Base-by-base conservation (phyloP, 768 basidiomycete species). In the Scleroderma citrinum region DNA sequence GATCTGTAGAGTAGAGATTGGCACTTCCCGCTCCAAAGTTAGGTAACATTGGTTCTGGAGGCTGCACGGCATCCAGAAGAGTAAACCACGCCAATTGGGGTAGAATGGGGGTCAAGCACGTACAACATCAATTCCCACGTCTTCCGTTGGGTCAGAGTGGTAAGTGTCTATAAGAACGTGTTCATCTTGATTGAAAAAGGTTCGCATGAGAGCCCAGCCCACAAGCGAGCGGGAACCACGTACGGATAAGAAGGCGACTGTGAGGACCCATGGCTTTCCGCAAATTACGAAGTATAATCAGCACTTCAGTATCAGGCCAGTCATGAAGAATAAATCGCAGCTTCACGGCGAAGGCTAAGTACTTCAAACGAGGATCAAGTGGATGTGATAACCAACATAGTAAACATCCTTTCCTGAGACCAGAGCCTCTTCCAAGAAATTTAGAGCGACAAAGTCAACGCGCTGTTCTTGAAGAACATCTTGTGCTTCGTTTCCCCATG, bases 11-110 rank as follows among this genome's bases (percentile, higher is more conserved):
- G 51, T 77, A 77, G 24, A 62, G 61, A 5, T 69, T 59, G 31
- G 71, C 58, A 36, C 61, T 63, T 2, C 72, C 76, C 7, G 69
- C 64, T 16, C 75, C 76, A 45, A 70, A 77, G 56, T 77, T 77
- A 5, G 76, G 68, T 2, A 78, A 63, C 43, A 80, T 59, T 0
- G 75, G 77, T 46, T 70, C 68, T 0, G 75, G 76, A 1, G 73
- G 75, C 34, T 35, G 34, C n/a, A 13, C 12, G 34, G 6, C n/a
- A 35, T 13, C 34, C 34, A 29, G 26, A n/a, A n/a, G n/a, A n/a
- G n/a, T n/a, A n/a, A n/a, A n/a, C n/a, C n/a, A n/a, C n/a, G n/a
- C n/a, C 8, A 29, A 29, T 29, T 8, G 8, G 26, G 4, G 26
- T 4, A 29, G 8, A 29, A 29, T 29, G 26, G 26, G 34, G 34